phyloP scores from a whole-genome alignment of 1,284 basidiomycete species.

The Schizophyllum amplum region DNA sequence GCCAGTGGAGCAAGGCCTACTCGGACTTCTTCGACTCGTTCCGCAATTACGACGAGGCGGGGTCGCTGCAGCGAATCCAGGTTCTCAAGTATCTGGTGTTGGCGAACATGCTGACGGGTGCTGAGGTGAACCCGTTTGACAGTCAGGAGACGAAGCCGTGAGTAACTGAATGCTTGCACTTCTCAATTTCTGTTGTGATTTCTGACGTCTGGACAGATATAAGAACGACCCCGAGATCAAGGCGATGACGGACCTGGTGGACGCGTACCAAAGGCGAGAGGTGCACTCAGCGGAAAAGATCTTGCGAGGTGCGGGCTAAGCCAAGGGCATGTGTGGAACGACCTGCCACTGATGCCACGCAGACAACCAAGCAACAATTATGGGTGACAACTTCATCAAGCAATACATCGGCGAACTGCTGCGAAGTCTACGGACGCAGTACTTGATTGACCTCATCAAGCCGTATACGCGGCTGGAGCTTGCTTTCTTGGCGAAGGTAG shows the following conservation, averaged over 20 bases:
- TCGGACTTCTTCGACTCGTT: conserved; percentile 99
- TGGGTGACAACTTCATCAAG: conserved; percentile 91
- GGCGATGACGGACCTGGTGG: conserved; percentile 95
- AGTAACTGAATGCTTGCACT: no score
- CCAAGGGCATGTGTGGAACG: not conserved
- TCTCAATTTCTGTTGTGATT: no score
- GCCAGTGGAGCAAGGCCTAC: conserved; percentile 94
- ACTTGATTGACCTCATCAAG: conserved; percentile 95
- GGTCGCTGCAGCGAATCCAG: conserved; percentile 92
- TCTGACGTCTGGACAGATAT: no score
- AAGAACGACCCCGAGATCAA: conserved; percentile 95
- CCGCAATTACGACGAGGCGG: conserved; percentile 97
- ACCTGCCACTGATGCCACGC: not conserved
- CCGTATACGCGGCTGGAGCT: conserved; percentile 93
- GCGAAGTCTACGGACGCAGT: conserved; percentile 88
- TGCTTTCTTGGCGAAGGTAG: conserved; percentile 81
- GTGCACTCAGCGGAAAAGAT: conserved; percentile 97
- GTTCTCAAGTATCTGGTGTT: conserved; percentile 98
- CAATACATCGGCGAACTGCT: conserved; percentile 93
- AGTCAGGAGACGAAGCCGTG: conserved; percentile 98
- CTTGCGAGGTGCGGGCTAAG: conserved; percentile 53
- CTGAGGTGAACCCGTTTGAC: conserved; percentile 98
- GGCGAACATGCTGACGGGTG: conserved; percentile 97
- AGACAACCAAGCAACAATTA: conserved; percentile 93
- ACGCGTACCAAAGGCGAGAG: conserved; percentile 93